These are phyloP conservation scores for Chaetomidium leptoderma DNA, from an alignment of 495 filamentous ascomycete genomes.

Conservation along the genomic window DNA sequence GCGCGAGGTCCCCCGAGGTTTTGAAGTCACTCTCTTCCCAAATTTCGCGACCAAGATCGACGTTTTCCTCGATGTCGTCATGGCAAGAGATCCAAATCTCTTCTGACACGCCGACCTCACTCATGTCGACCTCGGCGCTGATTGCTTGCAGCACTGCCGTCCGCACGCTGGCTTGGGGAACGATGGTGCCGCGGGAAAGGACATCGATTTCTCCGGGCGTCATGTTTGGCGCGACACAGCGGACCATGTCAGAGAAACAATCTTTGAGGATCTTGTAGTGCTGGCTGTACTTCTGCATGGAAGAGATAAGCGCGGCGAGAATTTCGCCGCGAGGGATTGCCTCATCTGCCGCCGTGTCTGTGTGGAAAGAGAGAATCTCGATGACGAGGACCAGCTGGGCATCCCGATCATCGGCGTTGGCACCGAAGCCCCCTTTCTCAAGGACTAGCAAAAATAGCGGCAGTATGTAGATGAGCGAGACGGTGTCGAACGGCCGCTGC, in stretches of 20 bases:
- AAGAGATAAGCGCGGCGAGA: conserved; percentile 61
- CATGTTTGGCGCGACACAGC: conserved; percentile 74
- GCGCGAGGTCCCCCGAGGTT: conserved; percentile 57
- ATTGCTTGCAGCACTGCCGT: conserved; percentile 88
- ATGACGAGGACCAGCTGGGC: conserved; percentile 82
- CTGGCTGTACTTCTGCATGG: conserved; percentile 84
- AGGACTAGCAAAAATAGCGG: conserved; percentile 75
- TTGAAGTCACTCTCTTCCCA: conserved; percentile 92
- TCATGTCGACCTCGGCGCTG: conserved; percentile 85
- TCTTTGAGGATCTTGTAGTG: conserved; percentile 95
- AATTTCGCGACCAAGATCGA: conserved; percentile 74
- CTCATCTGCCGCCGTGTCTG: conserved; percentile 63
- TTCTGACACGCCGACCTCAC: conserved; percentile 74
- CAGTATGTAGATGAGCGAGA: conserved; percentile 81
- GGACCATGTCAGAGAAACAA: conserved; percentile 76
- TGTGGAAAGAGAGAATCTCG: conserved; percentile 88
- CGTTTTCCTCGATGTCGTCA: conserved; percentile 85
- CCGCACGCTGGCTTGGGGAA: conserved; percentile 72
- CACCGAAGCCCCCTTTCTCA: conserved; percentile 69
- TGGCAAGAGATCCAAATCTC: conserved; percentile 93
- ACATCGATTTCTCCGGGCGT: conserved; percentile 61
- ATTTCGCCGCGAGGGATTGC: conserved; percentile 72
- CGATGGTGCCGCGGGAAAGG: conserved; percentile 69
- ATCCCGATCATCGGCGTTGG: conserved; percentile 70
- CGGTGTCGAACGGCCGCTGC: conserved; percentile 82